These are phyloP conservation scores for Diaporthe sp. DNA, from an alignment of 2,329 filamentous ascomycete genomes.

Conservation along the genomic window DNA sequence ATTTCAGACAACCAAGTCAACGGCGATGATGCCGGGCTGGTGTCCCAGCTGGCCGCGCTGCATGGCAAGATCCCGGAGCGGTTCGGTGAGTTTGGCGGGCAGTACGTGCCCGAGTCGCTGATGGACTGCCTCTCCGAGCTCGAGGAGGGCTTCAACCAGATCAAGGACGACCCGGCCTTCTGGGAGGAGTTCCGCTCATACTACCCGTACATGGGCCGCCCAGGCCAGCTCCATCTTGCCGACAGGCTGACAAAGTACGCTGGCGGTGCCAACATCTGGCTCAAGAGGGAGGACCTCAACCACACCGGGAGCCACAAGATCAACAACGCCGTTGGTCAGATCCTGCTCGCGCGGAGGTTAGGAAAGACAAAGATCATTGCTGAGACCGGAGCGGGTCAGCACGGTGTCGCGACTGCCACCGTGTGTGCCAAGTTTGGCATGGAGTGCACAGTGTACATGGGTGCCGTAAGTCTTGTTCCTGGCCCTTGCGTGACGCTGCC, in stretches of 20 bases:
- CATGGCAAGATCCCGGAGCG: slow-evolving; percentile 86
- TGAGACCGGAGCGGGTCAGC: slow-evolving; percentile 96
- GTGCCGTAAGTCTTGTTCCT: slow-evolving; percentile 68
- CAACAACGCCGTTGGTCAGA: slow-evolving; percentile 97
- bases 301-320: slow-evolving; percentile 99
- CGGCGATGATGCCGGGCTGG: slow-evolving; percentile 65
- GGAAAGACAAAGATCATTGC: slow-evolving; percentile 98
- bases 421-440: slow-evolving; percentile 98
- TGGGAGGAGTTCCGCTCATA: slow-evolving; percentile 98
- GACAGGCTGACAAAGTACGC: slow-evolving; percentile 89
- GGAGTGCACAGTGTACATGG: slow-evolving; percentile 99
- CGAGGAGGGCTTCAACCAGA: slow-evolving; percentile 90
- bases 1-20: slow-evolving; percentile 68
- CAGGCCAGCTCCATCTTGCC: slow-evolving; percentile 91
- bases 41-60: slow-evolving; percentile 87
- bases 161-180: slow-evolving; percentile 89
- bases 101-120: slow-evolving; percentile 96
- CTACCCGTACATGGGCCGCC: slow-evolving; percentile 97
- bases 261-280: slow-evolving; percentile 94
- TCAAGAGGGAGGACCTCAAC: slow-evolving; percentile 98
- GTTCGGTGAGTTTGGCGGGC: slow-evolving; percentile 96
- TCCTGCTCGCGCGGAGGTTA: slow-evolving; percentile 85
- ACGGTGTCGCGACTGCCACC: slow-evolving; percentile 97
- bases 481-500: not conserved
- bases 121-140: slow-evolving; percentile 97